Conservation (phyloP, 2,329 filamentous ascomycete genomes). For the Chrysosporium queenslandicum region DNA sequence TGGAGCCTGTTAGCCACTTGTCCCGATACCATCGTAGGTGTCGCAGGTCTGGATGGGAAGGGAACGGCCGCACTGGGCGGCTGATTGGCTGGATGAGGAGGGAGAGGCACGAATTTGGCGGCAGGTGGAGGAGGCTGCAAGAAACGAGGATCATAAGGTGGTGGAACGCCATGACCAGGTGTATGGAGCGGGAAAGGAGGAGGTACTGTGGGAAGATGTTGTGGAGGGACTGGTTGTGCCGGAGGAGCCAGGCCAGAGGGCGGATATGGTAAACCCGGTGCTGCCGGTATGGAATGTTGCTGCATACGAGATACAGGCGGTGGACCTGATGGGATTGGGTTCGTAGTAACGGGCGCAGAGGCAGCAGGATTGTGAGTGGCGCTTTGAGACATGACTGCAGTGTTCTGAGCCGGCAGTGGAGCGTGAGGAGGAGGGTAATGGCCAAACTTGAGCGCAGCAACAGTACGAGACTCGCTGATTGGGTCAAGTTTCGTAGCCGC, state of each 20-base stretch:
- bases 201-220: background rate
- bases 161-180: background rate
- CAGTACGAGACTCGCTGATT: background rate
- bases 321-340: no score
- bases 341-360: no score
- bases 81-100: background rate
- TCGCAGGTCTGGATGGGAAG: no score
- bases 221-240: background rate
- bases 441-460: no score
- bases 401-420: no score
- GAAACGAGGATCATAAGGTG: background rate
- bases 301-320: no score
- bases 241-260: background rate
- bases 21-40: no score
- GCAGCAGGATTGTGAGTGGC: no score
- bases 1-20: no score
- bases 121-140: background rate
- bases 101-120: background rate
- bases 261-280: background rate
- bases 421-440: no score
- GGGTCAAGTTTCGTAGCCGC: background rate
- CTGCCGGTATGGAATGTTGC: background rate
- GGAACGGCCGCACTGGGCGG: background rate
- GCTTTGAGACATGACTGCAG: no score
- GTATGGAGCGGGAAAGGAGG: no score